A percentile compares a stretch with the other conserved stretches of the same genome.
These are phyloP conservation scores for Bertia moriformis DNA, from an alignment of 2,329 filamentous ascomycete species.

Conservation along the genomic window DNA sequence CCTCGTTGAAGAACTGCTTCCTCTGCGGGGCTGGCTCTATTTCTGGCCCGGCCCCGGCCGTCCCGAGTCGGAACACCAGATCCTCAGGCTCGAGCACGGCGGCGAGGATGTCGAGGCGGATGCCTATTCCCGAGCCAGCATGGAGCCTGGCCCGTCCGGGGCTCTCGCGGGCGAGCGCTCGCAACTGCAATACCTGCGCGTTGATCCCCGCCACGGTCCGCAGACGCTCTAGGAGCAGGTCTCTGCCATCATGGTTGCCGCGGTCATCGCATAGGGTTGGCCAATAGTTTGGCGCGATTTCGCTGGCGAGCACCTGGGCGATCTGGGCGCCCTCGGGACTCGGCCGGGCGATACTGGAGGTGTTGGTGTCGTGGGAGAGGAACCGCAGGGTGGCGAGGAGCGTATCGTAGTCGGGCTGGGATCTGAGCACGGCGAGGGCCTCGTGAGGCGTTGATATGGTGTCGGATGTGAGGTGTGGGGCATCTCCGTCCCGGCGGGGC, in stretches of 20 bases:
- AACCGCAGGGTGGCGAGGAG: conserved; percentile 37
- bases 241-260: background rate
- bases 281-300: conserved; percentile 31
- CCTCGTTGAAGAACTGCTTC: too few species aligned
- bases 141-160: too few species aligned
- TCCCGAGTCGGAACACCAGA: background rate
- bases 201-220: conserved; percentile 65
- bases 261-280: background rate
- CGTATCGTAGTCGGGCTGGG: conserved; percentile 44
- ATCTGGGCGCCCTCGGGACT: conserved; percentile 60
- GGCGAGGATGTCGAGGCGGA: conserved; percentile 19
- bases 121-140: conserved; percentile 30
- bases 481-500: background rate
- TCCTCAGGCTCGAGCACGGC: background rate
- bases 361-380: conserved; percentile 20
- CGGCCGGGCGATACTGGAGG: conserved; percentile 44
- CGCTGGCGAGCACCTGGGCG: conserved; percentile 57
- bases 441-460: conserved; percentile 20
- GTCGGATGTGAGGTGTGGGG: conserved; percentile 1
- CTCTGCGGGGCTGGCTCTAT: background rate
- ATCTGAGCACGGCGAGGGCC: conserved; percentile 42
- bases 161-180: too few species aligned
- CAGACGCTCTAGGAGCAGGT: conserved; percentile 44
- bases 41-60: background rate
- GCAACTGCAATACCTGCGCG: conserved; percentile 58